Conservation (phyloP, 805 yeast genomes). For the Saccharomycopsis olivae region DNA sequence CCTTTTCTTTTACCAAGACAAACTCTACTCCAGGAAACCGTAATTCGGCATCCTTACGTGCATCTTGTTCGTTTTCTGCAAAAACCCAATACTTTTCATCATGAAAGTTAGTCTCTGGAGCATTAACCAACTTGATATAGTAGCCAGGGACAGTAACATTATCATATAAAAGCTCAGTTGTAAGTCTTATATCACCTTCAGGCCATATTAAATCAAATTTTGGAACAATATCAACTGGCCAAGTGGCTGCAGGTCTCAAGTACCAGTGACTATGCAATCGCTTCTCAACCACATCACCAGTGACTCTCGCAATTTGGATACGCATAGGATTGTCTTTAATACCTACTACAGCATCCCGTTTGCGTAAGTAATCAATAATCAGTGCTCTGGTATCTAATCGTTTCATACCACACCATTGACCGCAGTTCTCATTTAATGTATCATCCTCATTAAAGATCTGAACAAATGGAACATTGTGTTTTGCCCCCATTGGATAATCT, state of each 20-base stretch:
- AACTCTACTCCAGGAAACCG: conserved; percentile 55
- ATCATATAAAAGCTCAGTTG: conserved; percentile 7
- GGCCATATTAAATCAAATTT: neutral
- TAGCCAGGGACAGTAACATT: conserved; percentile 66
- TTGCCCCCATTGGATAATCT: conserved; percentile 93
- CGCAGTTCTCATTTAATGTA: conserved; percentile 80
- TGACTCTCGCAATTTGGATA: conserved; percentile 86
- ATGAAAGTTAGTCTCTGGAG: conserved; percentile 53
- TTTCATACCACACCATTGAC: conserved; percentile 74
- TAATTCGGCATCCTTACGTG: conserved; percentile 63
- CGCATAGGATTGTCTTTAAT: conserved; percentile 94
- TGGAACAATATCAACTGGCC: no score
- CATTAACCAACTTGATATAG: conserved; percentile 37
- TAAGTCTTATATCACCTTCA: neutral
- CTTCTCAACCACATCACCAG: conserved; percentile 95
- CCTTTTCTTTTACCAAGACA: conserved; percentile 87
- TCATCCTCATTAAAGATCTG: conserved; percentile 92
- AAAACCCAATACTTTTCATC: conserved; percentile 80
- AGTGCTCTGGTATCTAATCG: conserved; percentile 85
- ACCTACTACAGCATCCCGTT: conserved; percentile 61
- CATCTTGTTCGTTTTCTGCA: conserved; percentile 75
- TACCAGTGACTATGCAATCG: conserved; percentile 98
- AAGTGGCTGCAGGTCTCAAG: conserved; percentile 53
- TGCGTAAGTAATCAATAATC: conserved; percentile 72
- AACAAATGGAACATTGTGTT: conserved; percentile 78